phyloP scores from a whole-genome alignment of 2,329 filamentous ascomycete species.

The Monosporascus sp. region DNA sequence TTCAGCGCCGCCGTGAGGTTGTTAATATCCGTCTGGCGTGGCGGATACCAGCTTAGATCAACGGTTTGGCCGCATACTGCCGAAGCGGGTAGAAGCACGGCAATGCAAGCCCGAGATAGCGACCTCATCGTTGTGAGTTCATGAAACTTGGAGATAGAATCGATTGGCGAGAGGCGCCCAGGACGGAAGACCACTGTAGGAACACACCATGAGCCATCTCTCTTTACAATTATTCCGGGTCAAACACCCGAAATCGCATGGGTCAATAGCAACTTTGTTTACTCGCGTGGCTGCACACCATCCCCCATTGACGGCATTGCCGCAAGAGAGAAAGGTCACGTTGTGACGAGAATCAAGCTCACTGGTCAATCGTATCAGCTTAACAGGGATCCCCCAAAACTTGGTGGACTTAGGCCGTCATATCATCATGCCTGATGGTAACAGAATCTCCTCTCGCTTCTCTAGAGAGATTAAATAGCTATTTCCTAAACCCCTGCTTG shows the following conservation, averaged over 20 bases:
- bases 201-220: too few relatives aligned
- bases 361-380: background rate
- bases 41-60: slow-evolving; percentile 54
- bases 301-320: background rate
- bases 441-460: too few relatives aligned
- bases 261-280: too few relatives aligned
- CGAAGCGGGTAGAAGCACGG: background rate
- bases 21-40: slow-evolving; percentile 53
- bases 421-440: too few relatives aligned
- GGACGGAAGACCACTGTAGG: too few relatives aligned
- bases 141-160: background rate
- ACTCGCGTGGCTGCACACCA: too few relatives aligned
- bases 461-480: too few relatives aligned
- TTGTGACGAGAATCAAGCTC: background rate
- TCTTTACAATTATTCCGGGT: too few relatives aligned
- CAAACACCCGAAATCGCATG: too few relatives aligned
- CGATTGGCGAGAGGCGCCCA: too few relatives aligned
- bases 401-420: too few relatives aligned
- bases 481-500: too few relatives aligned
- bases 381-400: background rate
- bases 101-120: background rate
- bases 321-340: background rate
- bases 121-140: background rate
- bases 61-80: slow-evolving; percentile 6
- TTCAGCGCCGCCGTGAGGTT: slow-evolving; percentile 54